Base-by-base conservation (phyloP, 768 basidiomycete species). In the Panellus pusillus region DNA sequence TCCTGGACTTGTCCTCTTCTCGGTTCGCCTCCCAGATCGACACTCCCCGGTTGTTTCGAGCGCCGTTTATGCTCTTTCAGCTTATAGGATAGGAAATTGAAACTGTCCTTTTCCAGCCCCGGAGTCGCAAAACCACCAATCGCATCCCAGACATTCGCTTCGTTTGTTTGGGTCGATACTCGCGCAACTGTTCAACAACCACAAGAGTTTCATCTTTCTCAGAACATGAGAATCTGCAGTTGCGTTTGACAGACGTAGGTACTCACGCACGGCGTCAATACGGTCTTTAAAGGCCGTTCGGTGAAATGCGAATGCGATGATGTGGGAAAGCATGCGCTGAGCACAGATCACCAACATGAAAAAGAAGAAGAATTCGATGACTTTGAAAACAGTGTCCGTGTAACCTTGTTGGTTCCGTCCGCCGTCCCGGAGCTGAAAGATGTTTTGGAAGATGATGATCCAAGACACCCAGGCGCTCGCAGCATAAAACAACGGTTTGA, bases 241-340 rank as follows among this genome's bases (percentile, higher is more conserved):
- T 24, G 6, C 32, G 32, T 4, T 35, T 24, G 24, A 24, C 3
- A 35, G 8, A 35, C 32, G 32, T 7, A 35, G 24, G 24, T 24
- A 24, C 32, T 35, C 32, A 35, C 32, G 32, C 6, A 90, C 77
- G n/a, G 73, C 70, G 9, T 81, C 76, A 5, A 90, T 70, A 44
- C 89, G 87, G 31, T 91, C 89, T 60, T 76, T 78, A 66, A 83
- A 92, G 9, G 90, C 90, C 3, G 80, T 84, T n/a, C 76, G 80
- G 65, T 91, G 89, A 68, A 92, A 92, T 17, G 79, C 76, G 61
- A 88, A 87, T 0, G 89, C 88, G 31, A 91, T 80, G 31, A 79
- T 74, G 62, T 90, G 88, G 1, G 84, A 84, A 17, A 89, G 68
- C 78, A 91, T 84, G 58, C 79, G 74, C 65, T 89, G 87, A 9